Evolutionary conservation across 805 yeast genomes (phyloP), one percentile per base, ranked within the genome.

Genomic region (Cyberlindnera suaveolens): DNA sequence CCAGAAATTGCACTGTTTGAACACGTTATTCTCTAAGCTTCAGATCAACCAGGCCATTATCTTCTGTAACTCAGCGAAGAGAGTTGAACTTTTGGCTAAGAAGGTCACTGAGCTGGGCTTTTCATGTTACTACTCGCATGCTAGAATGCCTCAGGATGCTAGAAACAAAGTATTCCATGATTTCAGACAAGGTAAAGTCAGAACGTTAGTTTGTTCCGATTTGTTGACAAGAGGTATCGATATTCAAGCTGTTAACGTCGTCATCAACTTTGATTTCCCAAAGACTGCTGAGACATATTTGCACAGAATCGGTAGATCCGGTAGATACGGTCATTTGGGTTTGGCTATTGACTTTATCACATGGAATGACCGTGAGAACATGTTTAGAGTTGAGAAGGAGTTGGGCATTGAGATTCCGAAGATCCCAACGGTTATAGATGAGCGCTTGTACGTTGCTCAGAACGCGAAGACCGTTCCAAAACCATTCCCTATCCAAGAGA

Each of bases 131-230:
- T 93, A 88, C 64, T 87, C 96, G 18, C 99, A 93, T 63, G 97
- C 99, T 10, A 85, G 81, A 65, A 93, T 93, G 99, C 91, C 95
- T 33, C 98, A 93, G 70, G 83, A 82, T 50, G 96, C 95, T 41
- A 85, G 99, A 76, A 93, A 93, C 70, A 87, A 89, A 63, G 99
- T 93, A 6, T 93, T 93, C 79, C 99, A 93, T 64, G 98, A 93
- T 66, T 93, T 93, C 66, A 85, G 99, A 74, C 96, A 88, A 63
- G 99, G 99, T 39, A 89, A 87, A 64, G 96, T 93, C 61, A 84
- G 99, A 71, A 93, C 93, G 61, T 75, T 93, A 59, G 99, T 93
- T 34, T 93, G 99, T 69, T 86, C 98, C 1, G 99, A 93, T 70
- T 74, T 93, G 49, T 77, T 93, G 51, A 91, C 98, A 27, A 85